phyloP scores from a whole-genome alignment of 169 alveolate species.

The Amoebophrya sp. region DNA sequence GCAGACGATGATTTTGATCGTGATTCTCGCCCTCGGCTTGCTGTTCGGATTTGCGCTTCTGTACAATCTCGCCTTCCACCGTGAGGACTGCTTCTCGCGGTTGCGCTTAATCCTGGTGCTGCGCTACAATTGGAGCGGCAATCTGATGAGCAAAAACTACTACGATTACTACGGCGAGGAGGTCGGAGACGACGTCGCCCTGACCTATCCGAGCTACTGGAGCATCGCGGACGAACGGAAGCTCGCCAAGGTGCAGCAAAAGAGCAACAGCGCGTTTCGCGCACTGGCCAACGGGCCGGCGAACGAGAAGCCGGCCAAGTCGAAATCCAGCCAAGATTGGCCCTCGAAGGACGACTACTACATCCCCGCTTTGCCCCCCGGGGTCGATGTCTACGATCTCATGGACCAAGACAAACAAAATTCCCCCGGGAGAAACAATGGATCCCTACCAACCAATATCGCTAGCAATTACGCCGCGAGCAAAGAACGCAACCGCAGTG shows the following conservation, averaged over 20 bases:
- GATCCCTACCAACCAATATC: not conserved
- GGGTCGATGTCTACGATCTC: not conserved
- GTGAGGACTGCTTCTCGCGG: not conserved
- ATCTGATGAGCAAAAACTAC: not conserved
- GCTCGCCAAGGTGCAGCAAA: not conserved
- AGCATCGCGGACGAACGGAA: conserved; percentile 1
- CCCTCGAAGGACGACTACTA: not conserved
- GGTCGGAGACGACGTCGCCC: not conserved
- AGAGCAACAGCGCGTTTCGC: not conserved
- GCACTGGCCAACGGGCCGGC: not conserved
- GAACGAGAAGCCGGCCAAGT: not conserved
- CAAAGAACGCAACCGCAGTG: not conserved
- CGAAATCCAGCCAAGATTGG: not conserved
- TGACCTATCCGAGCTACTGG: conserved; percentile 17
- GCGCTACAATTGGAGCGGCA: not conserved
- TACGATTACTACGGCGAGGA: conserved; percentile 12
- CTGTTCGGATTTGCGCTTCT: not conserved
- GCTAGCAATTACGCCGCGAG: not conserved
- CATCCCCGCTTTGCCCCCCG: not conserved
- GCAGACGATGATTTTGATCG: not conserved
- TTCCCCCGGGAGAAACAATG: not conserved
- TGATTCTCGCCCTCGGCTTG: not conserved
- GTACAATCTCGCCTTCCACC: not conserved
- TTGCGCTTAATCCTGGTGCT: not conserved
- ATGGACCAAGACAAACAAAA: not conserved